Evolutionary conservation across 371 early-diverging fungal species (phyloP).

Genomic region (Mortierella sp.): DNA sequence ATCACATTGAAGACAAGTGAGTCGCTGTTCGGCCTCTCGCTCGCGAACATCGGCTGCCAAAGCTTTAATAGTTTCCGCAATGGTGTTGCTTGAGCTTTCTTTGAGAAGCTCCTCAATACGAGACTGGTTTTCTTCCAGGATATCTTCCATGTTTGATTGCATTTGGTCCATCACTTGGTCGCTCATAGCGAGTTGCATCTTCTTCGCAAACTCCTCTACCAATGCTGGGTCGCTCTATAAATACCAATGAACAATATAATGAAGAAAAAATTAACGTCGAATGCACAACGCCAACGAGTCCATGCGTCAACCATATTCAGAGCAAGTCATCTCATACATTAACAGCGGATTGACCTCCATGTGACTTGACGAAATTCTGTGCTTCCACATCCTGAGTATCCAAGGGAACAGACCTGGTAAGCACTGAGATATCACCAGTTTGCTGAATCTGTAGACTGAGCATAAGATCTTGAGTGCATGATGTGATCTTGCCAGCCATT

Average conservation of each 20-base stretch:
- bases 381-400: constrained; percentile 61
- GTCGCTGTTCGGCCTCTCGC: constrained; percentile 52
- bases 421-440: constrained; percentile 59
- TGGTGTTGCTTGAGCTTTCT: constrained; percentile 54
- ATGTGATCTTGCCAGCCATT: constrained; percentile 49
- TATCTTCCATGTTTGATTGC: constrained; percentile 55
- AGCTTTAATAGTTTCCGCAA: constrained; percentile 59
- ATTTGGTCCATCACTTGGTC: constrained; percentile 60
- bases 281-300: too few species aligned
- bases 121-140: constrained; percentile 57
- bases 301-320: background rate
- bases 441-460: constrained; percentile 64
- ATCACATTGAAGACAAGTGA: constrained; percentile 62
- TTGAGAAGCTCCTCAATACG: constrained; percentile 52
- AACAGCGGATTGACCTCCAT: constrained; percentile 55
- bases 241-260: background rate
- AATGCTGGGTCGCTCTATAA: constrained; percentile 56
- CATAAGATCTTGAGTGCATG: constrained; percentile 60
- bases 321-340: constrained; percentile 40
- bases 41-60: constrained; percentile 48
- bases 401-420: constrained; percentile 44
- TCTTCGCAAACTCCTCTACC: constrained; percentile 60
- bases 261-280: background rate
- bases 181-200: constrained; percentile 57
- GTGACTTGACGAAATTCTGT: constrained; percentile 47